A percentile compares a stretch with the other conserved stretches of the same genome.
phyloP scores from a whole-genome alignment of 2,329 filamentous ascomycete genomes.

The Monosporascus sp. region DNA sequence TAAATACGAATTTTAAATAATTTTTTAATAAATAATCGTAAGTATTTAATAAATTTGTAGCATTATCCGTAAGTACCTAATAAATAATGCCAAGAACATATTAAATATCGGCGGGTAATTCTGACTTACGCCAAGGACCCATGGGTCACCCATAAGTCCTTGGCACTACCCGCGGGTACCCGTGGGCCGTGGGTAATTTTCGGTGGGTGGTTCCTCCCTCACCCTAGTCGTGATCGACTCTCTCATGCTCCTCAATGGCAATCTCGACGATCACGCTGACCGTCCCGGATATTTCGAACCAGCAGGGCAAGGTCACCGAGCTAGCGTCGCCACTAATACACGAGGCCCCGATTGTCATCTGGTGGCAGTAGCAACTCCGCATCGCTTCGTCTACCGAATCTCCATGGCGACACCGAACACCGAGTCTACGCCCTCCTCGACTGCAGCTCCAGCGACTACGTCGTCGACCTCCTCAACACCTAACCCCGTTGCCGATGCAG shows the following conservation, averaged over 20 bases:
- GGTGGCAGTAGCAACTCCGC: conserved; percentile 4
- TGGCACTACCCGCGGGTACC: no score
- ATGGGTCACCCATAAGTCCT: no score
- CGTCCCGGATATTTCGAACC: conserved; percentile 5
- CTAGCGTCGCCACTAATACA: conserved; percentile 1
- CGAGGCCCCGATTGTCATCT: conserved; percentile 5
- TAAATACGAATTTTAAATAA: no score
- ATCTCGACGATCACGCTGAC: conserved; percentile 1
- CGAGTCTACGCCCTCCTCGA: not conserved
- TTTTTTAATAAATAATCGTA: no score
- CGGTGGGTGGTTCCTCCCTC: no score
- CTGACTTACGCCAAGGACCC: no score
- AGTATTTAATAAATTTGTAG: no score
- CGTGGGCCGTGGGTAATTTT: no score
- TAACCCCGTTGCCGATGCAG: not conserved
- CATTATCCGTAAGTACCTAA: no score
- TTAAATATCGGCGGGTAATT: no score
- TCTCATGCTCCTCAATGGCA: conserved; percentile 3
- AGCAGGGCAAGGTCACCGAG: conserved; percentile 2
- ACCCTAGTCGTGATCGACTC: conserved; percentile 8
- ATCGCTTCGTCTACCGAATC: conserved; percentile 1
- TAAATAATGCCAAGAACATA: no score
- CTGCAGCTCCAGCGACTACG: not conserved
- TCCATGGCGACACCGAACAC: not conserved
- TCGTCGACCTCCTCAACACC: not conserved